Evolutionary conservation across 164 flowering plant genomes (phyloP).

Genomic region (Chimonanthus praecox): DNA sequence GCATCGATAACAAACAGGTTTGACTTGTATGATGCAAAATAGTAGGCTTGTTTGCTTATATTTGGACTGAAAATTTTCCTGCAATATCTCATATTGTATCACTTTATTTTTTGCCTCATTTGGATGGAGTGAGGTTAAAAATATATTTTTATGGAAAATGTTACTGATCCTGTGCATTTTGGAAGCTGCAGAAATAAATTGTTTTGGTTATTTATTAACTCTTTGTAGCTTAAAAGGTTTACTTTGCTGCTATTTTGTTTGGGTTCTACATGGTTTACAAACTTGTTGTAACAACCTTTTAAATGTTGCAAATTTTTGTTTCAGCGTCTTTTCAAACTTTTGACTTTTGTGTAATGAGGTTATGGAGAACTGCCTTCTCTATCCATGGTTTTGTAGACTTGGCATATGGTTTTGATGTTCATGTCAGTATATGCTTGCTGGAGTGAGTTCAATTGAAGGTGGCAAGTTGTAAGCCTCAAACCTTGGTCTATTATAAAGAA

Average conservation of each 20-base stretch:
- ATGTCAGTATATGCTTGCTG: too few relatives aligned
- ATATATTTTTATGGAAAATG: neutral
- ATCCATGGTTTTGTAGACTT: too few relatives aligned
- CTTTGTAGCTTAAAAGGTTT: neutral
- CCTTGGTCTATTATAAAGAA: too few relatives aligned
- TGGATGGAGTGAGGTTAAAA: neutral
- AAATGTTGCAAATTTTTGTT: too few relatives aligned
- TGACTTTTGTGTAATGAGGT: too few relatives aligned
- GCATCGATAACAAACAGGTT: slow-evolving; percentile 77
- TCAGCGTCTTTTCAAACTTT: too few relatives aligned
- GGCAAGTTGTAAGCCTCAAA: too few relatives aligned
- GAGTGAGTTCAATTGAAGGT: too few relatives aligned
- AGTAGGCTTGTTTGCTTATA: neutral
- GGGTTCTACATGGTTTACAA: neutral
- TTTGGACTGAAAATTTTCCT: neutral
- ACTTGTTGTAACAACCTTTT: too few relatives aligned
- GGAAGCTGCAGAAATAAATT: neutral
- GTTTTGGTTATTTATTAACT: neutral
- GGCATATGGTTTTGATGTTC: too few relatives aligned
- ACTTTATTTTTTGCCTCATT: neutral
- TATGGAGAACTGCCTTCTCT: too few relatives aligned
- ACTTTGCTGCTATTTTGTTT: neutral
- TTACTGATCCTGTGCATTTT: neutral
- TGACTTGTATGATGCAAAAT: neutral
- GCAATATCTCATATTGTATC: neutral